These are phyloP conservation scores for Cryoendolithus antarcticus DNA, from an alignment of 2,329 filamentous ascomycete species.

Conservation along the genomic window DNA sequence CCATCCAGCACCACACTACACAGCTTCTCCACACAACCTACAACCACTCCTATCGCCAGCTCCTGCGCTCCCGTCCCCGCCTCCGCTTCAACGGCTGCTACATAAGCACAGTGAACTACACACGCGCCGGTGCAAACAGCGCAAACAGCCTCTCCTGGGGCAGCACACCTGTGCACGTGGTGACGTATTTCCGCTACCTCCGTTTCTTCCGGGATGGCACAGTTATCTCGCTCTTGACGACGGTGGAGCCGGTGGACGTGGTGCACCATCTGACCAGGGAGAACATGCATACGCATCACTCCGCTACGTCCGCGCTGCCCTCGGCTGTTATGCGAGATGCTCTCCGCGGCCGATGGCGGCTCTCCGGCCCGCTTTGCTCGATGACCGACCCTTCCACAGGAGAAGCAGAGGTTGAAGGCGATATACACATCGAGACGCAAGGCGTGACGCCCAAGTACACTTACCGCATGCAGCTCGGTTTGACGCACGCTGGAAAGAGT, in stretches of 20 bases:
- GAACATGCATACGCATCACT: constrained; percentile 38
- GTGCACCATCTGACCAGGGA: constrained; percentile 71
- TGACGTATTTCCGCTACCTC: constrained; percentile 95
- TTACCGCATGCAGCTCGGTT: constrained; percentile 66
- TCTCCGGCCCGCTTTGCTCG: constrained; percentile 38
- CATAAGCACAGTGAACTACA: constrained; percentile 93
- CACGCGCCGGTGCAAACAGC: constrained; percentile 64
- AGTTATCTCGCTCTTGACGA: constrained; percentile 67
- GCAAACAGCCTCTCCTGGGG: constrained; percentile 62
- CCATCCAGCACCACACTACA: constrained; percentile 9
- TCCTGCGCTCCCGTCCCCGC: constrained; percentile 73
- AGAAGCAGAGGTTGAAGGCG: constrained; percentile 43
- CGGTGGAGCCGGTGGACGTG: constrained; percentile 70
- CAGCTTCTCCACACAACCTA: constrained; percentile 18
- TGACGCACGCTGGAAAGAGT: constrained; percentile 49
- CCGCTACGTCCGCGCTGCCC: constrained; percentile 26
- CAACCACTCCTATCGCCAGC: constrained; percentile 38
- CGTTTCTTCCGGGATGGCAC: constrained; percentile 89
- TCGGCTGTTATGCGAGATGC: constrained; percentile 56
- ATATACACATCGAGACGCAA: constrained; percentile 75
- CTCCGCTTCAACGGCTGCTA: constrained; percentile 93
- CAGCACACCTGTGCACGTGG: constrained; percentile 70
- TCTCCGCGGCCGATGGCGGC: constrained; percentile 52
- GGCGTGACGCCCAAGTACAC: constrained; percentile 68
- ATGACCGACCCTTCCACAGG: constrained; percentile 9